Evolutionary conservation across 164 flowering plant species (phyloP).

Genomic region (Annona cherimola): DNA sequence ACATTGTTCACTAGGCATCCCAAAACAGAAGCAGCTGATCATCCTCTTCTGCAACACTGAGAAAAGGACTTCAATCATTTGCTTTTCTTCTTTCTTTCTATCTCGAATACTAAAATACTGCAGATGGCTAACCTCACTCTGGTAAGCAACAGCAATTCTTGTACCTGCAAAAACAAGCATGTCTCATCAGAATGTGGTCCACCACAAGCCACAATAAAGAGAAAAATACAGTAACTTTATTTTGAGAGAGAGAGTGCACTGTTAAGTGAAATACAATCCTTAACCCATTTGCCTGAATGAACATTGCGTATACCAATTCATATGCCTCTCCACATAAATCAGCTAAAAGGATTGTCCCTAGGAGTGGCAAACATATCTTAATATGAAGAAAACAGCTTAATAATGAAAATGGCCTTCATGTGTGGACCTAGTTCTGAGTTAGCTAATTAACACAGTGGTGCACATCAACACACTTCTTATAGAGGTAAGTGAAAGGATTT

Average conservation of each 20-base stretch:
- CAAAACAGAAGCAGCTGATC: not conserved
- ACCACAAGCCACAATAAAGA: not conserved
- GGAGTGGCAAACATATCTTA: too few species aligned
- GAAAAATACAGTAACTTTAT: not conserved
- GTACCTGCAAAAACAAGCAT: slow-evolving; percentile 50
- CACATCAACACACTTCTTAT: too few species aligned
- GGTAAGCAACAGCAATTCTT: slow-evolving; percentile 78
- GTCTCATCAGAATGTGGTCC: not conserved
- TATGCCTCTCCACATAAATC: too few species aligned
- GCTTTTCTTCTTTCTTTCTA: too few species aligned
- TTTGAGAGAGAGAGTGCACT: not conserved
- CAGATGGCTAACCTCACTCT: slow-evolving; percentile 64
- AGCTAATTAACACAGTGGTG: too few species aligned
- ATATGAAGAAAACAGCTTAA: too few species aligned
- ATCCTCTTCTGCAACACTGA: not conserved
- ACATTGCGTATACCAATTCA: too few species aligned
- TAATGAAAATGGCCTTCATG: too few species aligned
- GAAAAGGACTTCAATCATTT: not conserved
- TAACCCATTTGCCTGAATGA: too few species aligned
- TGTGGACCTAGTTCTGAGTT: too few species aligned
- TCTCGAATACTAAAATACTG: not conserved
- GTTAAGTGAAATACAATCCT: not conserved
- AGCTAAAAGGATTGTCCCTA: too few species aligned
- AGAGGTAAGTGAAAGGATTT: too few species aligned
- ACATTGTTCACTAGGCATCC: not conserved